A percentile compares a stretch with the other conserved stretches of the same genome.
phyloP scores from a whole-genome alignment of 305 asterid genomes.

The Fraxinus nigra region DNA sequence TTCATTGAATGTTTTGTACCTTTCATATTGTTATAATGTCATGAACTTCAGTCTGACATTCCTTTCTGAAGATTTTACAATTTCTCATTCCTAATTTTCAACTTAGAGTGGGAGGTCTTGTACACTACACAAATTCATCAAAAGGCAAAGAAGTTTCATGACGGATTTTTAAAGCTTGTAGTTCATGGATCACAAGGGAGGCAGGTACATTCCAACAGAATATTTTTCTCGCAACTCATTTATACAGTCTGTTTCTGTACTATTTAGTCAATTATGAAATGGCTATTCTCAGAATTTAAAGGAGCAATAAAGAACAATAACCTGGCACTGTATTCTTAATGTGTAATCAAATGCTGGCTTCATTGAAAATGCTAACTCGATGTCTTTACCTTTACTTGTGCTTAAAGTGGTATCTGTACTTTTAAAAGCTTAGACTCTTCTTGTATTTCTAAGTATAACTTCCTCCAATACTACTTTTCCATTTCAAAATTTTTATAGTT shows the following conservation, averaged over 20 bases:
- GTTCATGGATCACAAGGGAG: conserved; percentile 67
- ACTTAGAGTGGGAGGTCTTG: conserved; percentile 80
- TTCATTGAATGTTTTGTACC: not conserved
- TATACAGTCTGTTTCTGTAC: conserved; percentile 7
- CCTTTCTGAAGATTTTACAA: not conserved
- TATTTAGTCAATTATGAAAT: conserved; percentile 13
- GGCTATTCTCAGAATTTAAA: not conserved
- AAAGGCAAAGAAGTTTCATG: conserved; percentile 80
- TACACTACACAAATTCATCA: conserved; percentile 80
- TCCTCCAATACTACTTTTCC: conserved; percentile 2
- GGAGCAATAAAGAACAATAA: not conserved
- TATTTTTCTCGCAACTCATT: conserved; percentile 15
- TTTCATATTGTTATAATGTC: not conserved
- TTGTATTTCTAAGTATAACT: not conserved
- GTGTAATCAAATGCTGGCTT: not conserved
- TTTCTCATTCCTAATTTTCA: conserved; percentile 17
- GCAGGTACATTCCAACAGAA: conserved; percentile 52
- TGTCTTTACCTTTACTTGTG: not conserved
- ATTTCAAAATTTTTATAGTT: not conserved
- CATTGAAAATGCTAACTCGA: not conserved
- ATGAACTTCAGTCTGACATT: conserved; percentile 4
- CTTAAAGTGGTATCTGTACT: not conserved
- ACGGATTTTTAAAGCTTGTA: conserved; percentile 66
- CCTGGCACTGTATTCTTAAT: not conserved
- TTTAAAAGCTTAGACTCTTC: not conserved